Percentiles rank a stretch among this genome's conserved stretches.
phyloP scores from a whole-genome alignment of 306 rosid genomes.

The Cyclanthera cordifolia region DNA sequence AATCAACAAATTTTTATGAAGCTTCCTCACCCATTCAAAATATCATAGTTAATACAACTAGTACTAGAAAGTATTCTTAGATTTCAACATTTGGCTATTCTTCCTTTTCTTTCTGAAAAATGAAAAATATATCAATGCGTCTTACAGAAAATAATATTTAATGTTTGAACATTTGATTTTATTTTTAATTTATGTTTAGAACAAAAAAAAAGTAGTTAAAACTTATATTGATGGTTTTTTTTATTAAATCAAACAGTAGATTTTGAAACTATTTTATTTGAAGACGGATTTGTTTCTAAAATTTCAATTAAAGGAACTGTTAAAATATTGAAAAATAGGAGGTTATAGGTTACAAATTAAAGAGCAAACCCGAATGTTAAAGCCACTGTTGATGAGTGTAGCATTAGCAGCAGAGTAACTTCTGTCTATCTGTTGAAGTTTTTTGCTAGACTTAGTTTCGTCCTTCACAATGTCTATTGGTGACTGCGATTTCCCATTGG shows the following conservation, averaged over 20 bases:
- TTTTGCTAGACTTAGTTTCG: conserved; percentile 8
- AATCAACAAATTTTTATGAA: not conserved
- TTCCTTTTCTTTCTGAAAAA: not conserved
- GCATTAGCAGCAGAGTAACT: conserved; percentile 38
- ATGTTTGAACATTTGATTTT: no score
- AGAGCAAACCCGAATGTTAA: conserved; percentile 59
- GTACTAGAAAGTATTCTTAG: not conserved
- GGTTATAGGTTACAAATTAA: not conserved
- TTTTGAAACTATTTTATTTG: no score
- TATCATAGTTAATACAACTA: not conserved
- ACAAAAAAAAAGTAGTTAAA: no score
- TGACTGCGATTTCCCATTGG: conserved; percentile 53
- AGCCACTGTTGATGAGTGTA: conserved; percentile 46
- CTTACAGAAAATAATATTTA: not conserved
- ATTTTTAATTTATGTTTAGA: no score
- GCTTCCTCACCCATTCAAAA: not conserved
- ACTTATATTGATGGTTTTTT: not conserved
- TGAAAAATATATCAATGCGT: not conserved
- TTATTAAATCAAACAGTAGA: no score
- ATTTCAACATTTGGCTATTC: not conserved
- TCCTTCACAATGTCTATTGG: conserved; percentile 40
- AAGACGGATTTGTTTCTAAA: no score
- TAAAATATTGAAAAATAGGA: no score
- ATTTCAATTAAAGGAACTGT: no score
- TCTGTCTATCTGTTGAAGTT: conserved; percentile 29